Percentiles rank a stretch among this genome's conserved stretches.
Evolutionary conservation across 345 rosid genomes (phyloP).

Genomic region (Arabidopsis arenosa): DNA sequence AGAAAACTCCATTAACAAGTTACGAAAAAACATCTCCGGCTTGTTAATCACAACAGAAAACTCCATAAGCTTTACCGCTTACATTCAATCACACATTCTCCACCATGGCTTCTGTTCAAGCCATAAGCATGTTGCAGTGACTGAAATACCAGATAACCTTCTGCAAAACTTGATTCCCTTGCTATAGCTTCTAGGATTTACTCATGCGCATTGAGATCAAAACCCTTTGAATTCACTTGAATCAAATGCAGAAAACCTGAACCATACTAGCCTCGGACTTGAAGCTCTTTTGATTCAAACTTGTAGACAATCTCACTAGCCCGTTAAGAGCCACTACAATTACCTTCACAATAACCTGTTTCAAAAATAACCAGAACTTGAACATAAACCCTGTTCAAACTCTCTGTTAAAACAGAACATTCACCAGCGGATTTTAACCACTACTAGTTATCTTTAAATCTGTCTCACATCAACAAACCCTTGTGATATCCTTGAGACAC

Average conservation of each 20-base stretch:
- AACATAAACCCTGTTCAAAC: too few relatives aligned
- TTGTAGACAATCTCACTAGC: not conserved
- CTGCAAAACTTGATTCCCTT: too few relatives aligned
- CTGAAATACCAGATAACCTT: not conserved
- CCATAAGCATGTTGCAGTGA: not conserved
- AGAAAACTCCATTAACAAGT: not conserved
- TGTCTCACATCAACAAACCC: not conserved
- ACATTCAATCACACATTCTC: not conserved
- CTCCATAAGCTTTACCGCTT: not conserved
- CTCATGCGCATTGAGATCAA: slow-evolving; percentile 19
- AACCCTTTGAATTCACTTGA: not conserved
- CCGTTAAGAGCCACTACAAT: too few relatives aligned
- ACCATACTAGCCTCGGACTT: not conserved
- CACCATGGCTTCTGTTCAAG: not conserved
- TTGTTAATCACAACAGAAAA: not conserved
- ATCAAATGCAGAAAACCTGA: not conserved
- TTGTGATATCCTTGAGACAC: too few relatives aligned
- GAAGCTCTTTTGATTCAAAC: not conserved
- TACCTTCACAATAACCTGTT: too few relatives aligned
- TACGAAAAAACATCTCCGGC: not conserved
- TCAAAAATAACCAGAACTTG: too few relatives aligned
- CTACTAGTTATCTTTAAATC: too few relatives aligned
- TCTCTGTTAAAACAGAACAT: too few relatives aligned
- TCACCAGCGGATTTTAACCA: too few relatives aligned
- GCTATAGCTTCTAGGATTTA: not conserved